These are phyloP conservation scores for Aspergillus arachidicola DNA, from an alignment of 2,329 filamentous ascomycete genomes.

Conservation along the genomic window DNA sequence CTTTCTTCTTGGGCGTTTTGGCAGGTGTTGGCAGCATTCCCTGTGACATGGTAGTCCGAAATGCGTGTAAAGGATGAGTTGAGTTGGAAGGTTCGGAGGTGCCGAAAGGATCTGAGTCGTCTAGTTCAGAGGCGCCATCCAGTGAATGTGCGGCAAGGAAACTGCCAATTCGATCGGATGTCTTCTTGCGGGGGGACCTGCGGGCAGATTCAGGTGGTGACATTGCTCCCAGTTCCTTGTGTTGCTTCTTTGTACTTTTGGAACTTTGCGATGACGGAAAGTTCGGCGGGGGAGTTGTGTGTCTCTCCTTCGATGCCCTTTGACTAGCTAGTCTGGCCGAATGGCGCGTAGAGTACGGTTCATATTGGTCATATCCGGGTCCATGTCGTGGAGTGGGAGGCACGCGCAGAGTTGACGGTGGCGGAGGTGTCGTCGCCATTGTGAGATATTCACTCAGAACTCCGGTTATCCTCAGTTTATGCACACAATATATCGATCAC, in stretches of 20 bases:
- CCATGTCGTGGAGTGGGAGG: conserved; percentile 51
- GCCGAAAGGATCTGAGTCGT: conserved; percentile 27
- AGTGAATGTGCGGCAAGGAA: conserved; percentile 22
- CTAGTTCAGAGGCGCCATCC: conserved; percentile 17
- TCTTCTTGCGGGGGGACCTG: conserved; percentile 32
- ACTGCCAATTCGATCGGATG: conserved; percentile 15
- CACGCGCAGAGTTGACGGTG: conserved; percentile 39
- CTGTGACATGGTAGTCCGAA: conserved; percentile 33
- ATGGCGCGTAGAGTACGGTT: conserved; percentile 43
- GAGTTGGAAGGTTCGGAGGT: conserved; percentile 24
- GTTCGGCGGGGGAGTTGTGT: conserved; percentile 35
- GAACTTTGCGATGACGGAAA: conserved; percentile 26
- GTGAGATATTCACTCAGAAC: conserved; percentile 6
- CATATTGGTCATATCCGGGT: conserved; percentile 45
- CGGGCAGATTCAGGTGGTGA: conserved; percentile 34
- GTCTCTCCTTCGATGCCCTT: conserved; percentile 28
- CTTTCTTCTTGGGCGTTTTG: conserved; percentile 63
- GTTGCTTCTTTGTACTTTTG: conserved; percentile 26
- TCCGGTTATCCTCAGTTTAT: background rate
- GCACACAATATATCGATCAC: background rate
- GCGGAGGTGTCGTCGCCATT: conserved; percentile 52
- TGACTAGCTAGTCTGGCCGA: conserved; percentile 44
- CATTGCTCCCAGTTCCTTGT: conserved; percentile 26
- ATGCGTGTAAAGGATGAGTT: conserved; percentile 25
- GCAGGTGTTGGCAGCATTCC: conserved; percentile 63